phyloP scores from a whole-genome alignment of 768 basidiomycete genomes.

The Lactarius evosmus region DNA sequence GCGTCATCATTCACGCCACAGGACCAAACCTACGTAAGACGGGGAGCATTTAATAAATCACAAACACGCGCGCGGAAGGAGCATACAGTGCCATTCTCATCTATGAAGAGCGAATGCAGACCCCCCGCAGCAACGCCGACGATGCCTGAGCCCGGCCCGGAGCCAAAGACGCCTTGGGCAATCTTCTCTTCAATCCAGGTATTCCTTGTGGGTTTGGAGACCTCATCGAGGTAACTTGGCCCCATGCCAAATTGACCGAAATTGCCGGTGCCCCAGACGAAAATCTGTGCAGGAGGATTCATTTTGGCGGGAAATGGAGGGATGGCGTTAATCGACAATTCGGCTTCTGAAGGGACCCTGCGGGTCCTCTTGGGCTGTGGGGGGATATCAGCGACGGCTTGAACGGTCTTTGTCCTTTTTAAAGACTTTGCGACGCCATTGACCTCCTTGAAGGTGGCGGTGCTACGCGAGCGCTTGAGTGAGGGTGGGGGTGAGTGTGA shows the following conservation, averaged over 20 bases:
- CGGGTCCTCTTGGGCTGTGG: conserved; percentile 8
- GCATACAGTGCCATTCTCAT: conserved; percentile 86
- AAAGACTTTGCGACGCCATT: conserved; percentile 11
- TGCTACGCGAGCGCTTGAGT: conserved; percentile 22
- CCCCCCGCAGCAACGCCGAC: conserved; percentile 82
- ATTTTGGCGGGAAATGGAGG: conserved; percentile 54
- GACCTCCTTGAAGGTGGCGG: conserved; percentile 20
- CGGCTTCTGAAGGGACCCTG: conserved; percentile 18
- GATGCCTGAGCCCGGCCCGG: conserved; percentile 64
- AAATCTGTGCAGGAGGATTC: conserved; percentile 69
- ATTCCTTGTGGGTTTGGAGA: conserved; percentile 73
- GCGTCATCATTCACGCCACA: conserved; percentile 89
- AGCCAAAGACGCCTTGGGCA: conserved; percentile 65
- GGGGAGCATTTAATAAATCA: not conserved
- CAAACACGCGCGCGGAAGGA: not conserved
- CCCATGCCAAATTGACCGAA: conserved; percentile 97
- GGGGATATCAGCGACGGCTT: not conserved
- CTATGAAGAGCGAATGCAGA: conserved; percentile 84
- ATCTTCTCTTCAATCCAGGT: conserved; percentile 75
- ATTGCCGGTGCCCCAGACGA: conserved; percentile 89
- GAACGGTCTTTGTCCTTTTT: conserved; percentile 12
- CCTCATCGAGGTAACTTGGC: conserved; percentile 64
- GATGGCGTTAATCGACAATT: conserved; percentile 48
- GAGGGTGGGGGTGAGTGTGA: conserved; percentile 23
- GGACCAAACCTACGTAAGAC: conserved; percentile 62